A percentile compares a stretch with the other conserved stretches of the same genome.
These are phyloP conservation scores for Skeletonema potamos DNA, from an alignment of 108 stramenopile species.

Conservation along the genomic window DNA sequence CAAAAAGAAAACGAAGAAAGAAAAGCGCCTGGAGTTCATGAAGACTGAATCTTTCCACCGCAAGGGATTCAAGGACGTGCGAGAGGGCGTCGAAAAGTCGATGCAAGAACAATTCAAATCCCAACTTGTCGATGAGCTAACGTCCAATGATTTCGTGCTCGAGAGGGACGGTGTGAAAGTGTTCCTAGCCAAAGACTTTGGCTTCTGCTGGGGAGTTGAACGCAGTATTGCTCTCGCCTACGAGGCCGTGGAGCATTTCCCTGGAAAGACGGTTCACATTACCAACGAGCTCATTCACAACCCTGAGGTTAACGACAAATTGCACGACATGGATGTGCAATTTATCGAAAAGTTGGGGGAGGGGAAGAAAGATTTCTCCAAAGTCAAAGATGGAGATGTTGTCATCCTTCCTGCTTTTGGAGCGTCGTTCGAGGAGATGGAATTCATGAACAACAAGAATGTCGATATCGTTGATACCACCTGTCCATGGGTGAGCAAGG, in stretches of 20 bases:
- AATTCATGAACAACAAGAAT: conserved; percentile 74
- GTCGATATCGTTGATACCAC: conserved; percentile 97
- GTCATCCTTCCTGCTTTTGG: conserved; percentile 97
- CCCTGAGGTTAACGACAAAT: conserved; percentile 93
- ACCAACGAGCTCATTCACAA: conserved; percentile 98
- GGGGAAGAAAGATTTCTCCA: conserved; percentile 76
- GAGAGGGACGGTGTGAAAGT: conserved; percentile 80
- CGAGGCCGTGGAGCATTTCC: conserved; percentile 91
- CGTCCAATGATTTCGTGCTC: conserved; percentile 64
- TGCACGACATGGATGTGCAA: conserved; percentile 87
- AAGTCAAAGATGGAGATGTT: conserved; percentile 87
- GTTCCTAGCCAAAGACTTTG: conserved; percentile 82
- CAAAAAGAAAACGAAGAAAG: conserved; percentile 56
- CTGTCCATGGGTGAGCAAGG: conserved; percentile 98
- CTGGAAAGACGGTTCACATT: conserved; percentile 85
- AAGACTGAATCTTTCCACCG: conserved; percentile 80
- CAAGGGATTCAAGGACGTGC: conserved; percentile 86
- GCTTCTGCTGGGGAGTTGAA: conserved; percentile 93
- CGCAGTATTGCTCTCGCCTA: conserved; percentile 93
- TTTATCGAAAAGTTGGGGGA: conserved; percentile 84
- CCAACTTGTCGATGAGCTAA: conserved; percentile 71
- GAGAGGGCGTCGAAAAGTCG: conserved; percentile 64
- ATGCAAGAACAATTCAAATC: conserved; percentile 82
- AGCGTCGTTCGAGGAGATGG: conserved; percentile 94
- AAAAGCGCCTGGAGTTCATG: conserved; percentile 73